phyloP scores from a whole-genome alignment of 169 alveolate genomes.

The Toxoplasma gondii region DNA sequence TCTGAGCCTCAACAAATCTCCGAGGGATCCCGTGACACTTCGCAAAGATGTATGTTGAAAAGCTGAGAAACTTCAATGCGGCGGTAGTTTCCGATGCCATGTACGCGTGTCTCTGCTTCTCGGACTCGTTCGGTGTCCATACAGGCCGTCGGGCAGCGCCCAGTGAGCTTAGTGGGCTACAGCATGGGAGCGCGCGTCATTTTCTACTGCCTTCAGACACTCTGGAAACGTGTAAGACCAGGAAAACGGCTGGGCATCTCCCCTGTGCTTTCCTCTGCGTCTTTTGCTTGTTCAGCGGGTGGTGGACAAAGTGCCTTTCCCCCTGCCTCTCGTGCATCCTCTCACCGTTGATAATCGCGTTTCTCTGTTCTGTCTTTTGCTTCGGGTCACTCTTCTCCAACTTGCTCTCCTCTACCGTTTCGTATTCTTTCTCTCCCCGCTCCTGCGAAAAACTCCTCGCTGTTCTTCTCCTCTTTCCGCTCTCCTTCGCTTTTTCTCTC shows the following conservation, averaged over 20 bases:
- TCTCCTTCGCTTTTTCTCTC: background rate
- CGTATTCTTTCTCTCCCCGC: background rate
- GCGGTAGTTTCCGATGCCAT: no score
- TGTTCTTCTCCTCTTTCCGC: background rate
- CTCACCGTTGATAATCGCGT: background rate
- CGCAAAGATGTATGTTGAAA: background rate
- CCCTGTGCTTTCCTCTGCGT: background rate
- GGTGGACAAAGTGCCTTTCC: no score
- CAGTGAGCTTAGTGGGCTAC: constrained; percentile 90
- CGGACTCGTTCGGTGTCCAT: background rate
- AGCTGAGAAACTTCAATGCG: no score
- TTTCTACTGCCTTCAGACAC: constrained; percentile 83
- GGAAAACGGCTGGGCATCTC: background rate
- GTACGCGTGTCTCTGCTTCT: background rate
- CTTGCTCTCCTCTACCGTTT: background rate
- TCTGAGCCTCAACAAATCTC: no score
- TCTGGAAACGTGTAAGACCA: constrained; percentile 69
- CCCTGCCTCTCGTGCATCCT: no score
- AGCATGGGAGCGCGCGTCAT: constrained; percentile 92
- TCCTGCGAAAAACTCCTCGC: background rate
- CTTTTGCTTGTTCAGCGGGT: background rate
- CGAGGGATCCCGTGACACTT: no score
- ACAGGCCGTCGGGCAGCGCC: constrained; percentile 89
- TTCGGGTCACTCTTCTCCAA: background rate
- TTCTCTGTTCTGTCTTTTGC: background rate